Base-by-base conservation (phyloP, 2,329 filamentous ascomycete genomes). In the Thermoascus crustaceus region DNA sequence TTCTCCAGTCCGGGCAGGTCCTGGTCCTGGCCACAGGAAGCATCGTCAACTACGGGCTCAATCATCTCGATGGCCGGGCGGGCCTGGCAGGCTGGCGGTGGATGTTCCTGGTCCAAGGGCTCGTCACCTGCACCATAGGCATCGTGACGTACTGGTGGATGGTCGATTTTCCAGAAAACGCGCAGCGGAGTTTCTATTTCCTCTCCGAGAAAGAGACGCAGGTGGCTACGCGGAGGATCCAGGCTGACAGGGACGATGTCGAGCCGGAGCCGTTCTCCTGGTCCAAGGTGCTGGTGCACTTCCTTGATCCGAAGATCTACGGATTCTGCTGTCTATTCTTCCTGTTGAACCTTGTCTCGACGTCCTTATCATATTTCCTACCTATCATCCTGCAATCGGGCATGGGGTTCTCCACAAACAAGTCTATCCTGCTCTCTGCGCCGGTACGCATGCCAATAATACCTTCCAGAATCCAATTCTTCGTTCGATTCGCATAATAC, bases 21-120 rank as follows among this genome's bases (percentile, higher is more conserved):
- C 67, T 75, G 10, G 68, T 82, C 3, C 64, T 85, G 2, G 78
- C 78, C 0, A 81, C 78, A 0, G 78, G 78, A 4, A 68, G 71
- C 32, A 76, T 82, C 40, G 72, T 82, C 47, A 84, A 84, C 52
- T 84, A 72, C 48, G 79, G 73, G 0, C 65, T 85, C n/a, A 81
- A 82, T 39, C 67, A 75, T 32, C 61, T 82, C 2, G 57, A 80
- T 44, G 76, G 76, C 1, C 62, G 55, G 7, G 64, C 61, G 2
- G 72, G 72, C 4, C 49, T 82, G 16, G 68, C 69, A 7, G 77
- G 78, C 2, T 82, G 78, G 78, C 71, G 76, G 18, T 82, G 74
- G 67, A 82, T 82, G 76, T 83, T 77, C 44, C 54, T 82, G 0
- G 74, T 82, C 0, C 78, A 82, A 46, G 78, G 79, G 0, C 48